Conservation (phyloP, 768 basidiomycete genomes). For the Strobilomyces dryophilus region DNA sequence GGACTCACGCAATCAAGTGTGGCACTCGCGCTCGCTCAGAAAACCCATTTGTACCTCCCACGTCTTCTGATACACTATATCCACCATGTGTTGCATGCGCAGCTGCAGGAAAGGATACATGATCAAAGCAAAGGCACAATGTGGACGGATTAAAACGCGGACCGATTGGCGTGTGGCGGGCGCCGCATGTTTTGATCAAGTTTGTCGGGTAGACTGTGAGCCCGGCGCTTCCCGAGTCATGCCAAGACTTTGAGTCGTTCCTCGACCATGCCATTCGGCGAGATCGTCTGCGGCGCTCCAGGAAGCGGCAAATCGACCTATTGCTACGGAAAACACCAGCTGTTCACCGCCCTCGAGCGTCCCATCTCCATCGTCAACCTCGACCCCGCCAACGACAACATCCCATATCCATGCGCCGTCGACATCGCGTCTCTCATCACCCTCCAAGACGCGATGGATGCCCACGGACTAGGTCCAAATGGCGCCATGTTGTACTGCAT, state of each 20-base stretch:
- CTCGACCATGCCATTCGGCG: constrained; percentile 77
- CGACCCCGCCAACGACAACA: constrained; percentile 88
- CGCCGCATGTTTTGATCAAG: too few species aligned
- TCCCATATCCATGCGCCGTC: constrained; percentile 89
- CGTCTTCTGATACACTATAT: too few species aligned
- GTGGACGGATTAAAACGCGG: not conserved
- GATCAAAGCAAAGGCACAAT: too few species aligned
- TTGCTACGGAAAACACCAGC: constrained; percentile 82
- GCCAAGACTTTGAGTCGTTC: too few species aligned
- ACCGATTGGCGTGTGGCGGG: too few species aligned
- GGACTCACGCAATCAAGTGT: too few species aligned
- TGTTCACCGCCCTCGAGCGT: constrained; percentile 80
- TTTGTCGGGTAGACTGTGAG: too few species aligned
- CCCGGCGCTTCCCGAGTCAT: too few species aligned
- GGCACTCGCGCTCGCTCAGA: too few species aligned
- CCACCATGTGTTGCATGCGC: too few species aligned
- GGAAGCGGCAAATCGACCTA: constrained; percentile 89
- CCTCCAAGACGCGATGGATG: constrained; percentile 81
- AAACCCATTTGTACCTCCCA: too few species aligned
- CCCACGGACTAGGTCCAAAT: constrained; percentile 86
- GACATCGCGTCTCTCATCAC: constrained; percentile 84
- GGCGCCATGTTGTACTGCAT: constrained; percentile 96
- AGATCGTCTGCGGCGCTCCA: constrained; percentile 82
- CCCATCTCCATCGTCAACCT: constrained; percentile 92
- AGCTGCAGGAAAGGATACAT: too few species aligned